Evolutionary conservation across 768 basidiomycete genomes (phyloP), one percentile per base, ranked within the genome.

Genomic region (Tulasnella sp.): DNA sequence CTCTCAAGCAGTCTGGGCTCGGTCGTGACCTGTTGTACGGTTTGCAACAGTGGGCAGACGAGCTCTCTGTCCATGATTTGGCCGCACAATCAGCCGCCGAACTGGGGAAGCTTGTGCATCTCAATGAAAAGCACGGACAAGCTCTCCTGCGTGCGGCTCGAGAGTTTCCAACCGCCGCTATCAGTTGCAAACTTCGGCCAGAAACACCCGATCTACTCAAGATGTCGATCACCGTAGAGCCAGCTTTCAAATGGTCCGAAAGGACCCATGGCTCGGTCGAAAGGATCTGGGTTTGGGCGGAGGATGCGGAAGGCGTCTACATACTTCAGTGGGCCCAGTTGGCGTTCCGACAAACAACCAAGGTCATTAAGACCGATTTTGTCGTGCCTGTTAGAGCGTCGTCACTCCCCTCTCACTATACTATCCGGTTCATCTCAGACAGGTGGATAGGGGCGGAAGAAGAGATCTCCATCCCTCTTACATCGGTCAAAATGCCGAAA

Each of bases 221-320:
- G 83, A 89, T 99, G 46, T 87, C 87, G 1, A 88, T 95, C 74
- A 88, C 86, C 1, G 87, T 96, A 42, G 85, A 86, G 21, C 90
- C 91, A 36, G 85, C 88, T 9, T 99, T 98, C 85, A 89, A 89
- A 19, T 99, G 98, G 97, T 93, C 88, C 82, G 82, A 86, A 36
- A 93, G 90, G 84, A 82, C 92, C 3, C 96, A 98, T 82, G 93
- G 93, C 0, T 87, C 86, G 16, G 86, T 87, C 1, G 95, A 99
- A 84, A 93, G 95, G 1, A 98, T 98, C 86, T 98, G 95, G 92
- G 85, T 99, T 40, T 99, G 98, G 98, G 87, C 98, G 3, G 96
- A 99, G 86, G 95, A 97, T 83, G 88, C 92, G 48, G 89, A 92
- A 44, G 92, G 91, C n/a, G 81, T 89, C n/a, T 89, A 89, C 48